Conservation (phyloP, 2,329 filamentous ascomycete genomes). For the Ophiostoma sp. region DNA sequence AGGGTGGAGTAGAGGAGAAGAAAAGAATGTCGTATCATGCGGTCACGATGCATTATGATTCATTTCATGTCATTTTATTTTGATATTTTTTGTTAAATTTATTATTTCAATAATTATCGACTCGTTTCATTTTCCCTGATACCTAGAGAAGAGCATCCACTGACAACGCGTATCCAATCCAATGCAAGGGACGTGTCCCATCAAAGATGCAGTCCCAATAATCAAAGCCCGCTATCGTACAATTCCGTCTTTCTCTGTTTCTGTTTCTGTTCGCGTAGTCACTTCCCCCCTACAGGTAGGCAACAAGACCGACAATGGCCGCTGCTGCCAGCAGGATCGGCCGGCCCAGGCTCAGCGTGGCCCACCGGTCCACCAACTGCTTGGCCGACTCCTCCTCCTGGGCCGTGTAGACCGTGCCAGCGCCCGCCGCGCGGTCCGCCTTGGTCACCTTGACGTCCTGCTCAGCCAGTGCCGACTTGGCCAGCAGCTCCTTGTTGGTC, state of each 20-base stretch:
- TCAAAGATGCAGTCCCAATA: too few relatives aligned
- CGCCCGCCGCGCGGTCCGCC: conserved; percentile 17
- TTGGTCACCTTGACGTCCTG: conserved; percentile 32
- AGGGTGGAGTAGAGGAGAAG: not conserved
- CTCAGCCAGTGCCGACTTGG: conserved; percentile 44
- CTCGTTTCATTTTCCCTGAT: not conserved
- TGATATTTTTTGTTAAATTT: not conserved
- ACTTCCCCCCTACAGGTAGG: conserved; percentile 17
- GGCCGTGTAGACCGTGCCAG: conserved; percentile 19
- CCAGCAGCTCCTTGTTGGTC: conserved; percentile 50
- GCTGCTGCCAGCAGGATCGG: conserved; percentile 29
- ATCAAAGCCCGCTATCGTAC: not conserved
- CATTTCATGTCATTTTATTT: not conserved
- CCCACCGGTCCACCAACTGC: conserved; percentile 58
- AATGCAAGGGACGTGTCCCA: not conserved
- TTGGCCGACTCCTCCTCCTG: conserved; percentile 42
- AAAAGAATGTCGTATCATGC: not conserved
- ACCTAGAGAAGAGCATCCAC: not conserved
- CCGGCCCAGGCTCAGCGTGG: conserved; percentile 49
- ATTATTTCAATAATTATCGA: not conserved
- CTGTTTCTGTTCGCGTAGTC: too few relatives aligned
- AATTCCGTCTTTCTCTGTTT: not conserved
- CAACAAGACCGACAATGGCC: conserved; percentile 19
- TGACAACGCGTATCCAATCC: not conserved
- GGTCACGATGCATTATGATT: not conserved